Evolutionary conservation across 2,329 filamentous ascomycete species (phyloP), one percentile per base, ranked within the genome.

Genomic region (Talaromyces sp.): DNA sequence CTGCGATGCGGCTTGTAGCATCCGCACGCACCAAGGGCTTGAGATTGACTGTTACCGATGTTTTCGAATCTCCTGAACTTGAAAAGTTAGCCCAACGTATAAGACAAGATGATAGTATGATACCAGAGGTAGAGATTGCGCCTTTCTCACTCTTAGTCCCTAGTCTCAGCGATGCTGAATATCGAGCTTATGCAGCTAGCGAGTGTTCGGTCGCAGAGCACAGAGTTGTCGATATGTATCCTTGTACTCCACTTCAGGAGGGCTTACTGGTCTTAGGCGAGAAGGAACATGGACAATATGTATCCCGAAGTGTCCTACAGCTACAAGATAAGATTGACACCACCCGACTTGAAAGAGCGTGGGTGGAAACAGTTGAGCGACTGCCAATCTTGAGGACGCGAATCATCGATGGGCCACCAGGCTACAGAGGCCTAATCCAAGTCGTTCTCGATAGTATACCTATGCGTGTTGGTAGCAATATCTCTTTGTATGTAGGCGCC

Each of bases 211-310:
- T 61, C n/a, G 28, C 50, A 44, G 50, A 52, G 1, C 23, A 18
- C 12, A 21, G 35, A 33, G 52, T 62, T 5, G 52, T 40, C 25
- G 54, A 62, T 33, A 46, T 54, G 14, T 80, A 79, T 62, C 79
- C 78, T 6, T 79, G 76, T 65, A 80, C 75, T 44, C 71, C 77
- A 6, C 71, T 79, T 1, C 79, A 80, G 65, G 78, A 80, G 65
- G 76, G 77, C 8, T 70, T 80, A 21, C 64, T 83, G 56, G 78
- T 80, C 0, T 70, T 82, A 12, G 80, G 79, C 0, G 71, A 78
- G 23, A 80, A 79, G 66, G 74, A 80, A 42, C 69, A 72, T 5
- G 80, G 79, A 6, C 33, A 40, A 23, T 62, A 58, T 33, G 42
- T 62, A 9, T 39, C 44, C 2, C 28, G 35, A 33, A 56, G 46